phyloP scores from a whole-genome alignment of 2,329 filamentous ascomycete species.

The Xylariaceae sp. region DNA sequence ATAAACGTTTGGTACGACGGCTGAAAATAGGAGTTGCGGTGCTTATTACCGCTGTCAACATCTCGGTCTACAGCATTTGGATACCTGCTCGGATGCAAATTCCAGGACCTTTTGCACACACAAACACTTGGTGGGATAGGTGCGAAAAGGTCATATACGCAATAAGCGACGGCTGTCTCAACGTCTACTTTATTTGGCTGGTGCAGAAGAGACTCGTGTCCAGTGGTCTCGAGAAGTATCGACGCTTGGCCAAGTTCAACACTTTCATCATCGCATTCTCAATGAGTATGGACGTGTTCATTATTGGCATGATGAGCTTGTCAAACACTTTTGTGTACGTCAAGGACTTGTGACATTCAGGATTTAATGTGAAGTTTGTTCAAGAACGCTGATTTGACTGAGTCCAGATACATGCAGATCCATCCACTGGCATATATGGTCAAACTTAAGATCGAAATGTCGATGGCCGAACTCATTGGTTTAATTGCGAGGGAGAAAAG shows the following conservation, averaged over 20 bases:
- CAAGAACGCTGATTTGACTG: neutral
- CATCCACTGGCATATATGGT: slow-evolving; percentile 53
- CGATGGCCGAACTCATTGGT: slow-evolving; percentile 51
- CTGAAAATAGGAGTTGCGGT: slow-evolving; percentile 45
- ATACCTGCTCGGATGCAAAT: slow-evolving; percentile 49
- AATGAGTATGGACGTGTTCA: slow-evolving; percentile 40
- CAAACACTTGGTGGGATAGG: slow-evolving; percentile 53
- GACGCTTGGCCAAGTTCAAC: slow-evolving; percentile 44
- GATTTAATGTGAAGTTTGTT: too few relatives aligned
- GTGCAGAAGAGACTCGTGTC: slow-evolving; percentile 45
- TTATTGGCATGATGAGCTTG: slow-evolving; percentile 44
- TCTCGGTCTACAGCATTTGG: slow-evolving; percentile 54
- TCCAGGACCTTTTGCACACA: slow-evolving; percentile 37
- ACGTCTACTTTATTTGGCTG: slow-evolving; percentile 48
- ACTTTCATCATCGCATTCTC: slow-evolving; percentile 44
- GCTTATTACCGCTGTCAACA: slow-evolving; percentile 49
- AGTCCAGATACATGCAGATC: slow-evolving; percentile 44
- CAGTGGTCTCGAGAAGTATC: slow-evolving; percentile 48
- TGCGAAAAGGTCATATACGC: slow-evolving; percentile 51
- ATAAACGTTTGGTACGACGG: slow-evolving; percentile 33
- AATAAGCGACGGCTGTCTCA: slow-evolving; percentile 46
- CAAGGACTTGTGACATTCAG: neutral
- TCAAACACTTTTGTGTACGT: slow-evolving; percentile 41
- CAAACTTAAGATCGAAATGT: slow-evolving; percentile 54
- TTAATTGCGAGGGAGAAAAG: slow-evolving; percentile 27